Percentiles rank a stretch among this genome's conserved stretches.
phyloP scores from a whole-genome alignment of 805 yeast species.

The Pichia ethanolica region DNA sequence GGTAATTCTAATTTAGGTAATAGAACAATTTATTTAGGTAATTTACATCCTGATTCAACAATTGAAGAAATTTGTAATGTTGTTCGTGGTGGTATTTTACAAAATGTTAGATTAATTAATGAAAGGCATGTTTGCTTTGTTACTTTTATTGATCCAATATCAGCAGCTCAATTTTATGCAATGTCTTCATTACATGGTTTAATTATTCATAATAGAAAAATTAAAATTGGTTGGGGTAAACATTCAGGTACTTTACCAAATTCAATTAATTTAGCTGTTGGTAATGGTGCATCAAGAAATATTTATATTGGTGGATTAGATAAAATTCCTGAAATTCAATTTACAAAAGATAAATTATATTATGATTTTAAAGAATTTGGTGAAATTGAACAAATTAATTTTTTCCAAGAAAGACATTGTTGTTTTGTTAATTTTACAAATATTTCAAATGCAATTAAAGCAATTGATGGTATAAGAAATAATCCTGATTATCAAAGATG shows the following conservation, averaged over 20 bases:
- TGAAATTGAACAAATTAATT: conserved; percentile 91
- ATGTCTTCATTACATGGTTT: conserved; percentile 87
- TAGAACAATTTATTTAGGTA: conserved; percentile 87
- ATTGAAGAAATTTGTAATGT: conserved; percentile 94
- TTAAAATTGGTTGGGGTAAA: conserved; percentile 97
- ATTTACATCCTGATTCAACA: conserved; percentile 79
- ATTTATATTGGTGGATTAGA: conserved; percentile 68
- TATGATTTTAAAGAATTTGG: conserved; percentile 77
- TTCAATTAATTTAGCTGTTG: conserved; percentile 80
- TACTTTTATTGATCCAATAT: conserved; percentile 92
- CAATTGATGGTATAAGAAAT: conserved; percentile 83
- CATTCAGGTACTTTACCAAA: conserved; percentile 89
- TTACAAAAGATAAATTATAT: conserved; percentile 45
- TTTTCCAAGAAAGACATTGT: conserved; percentile 74
- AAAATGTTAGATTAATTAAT: conserved; percentile 67
- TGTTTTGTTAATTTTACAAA: conserved; percentile 89
- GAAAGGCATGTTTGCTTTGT: conserved; percentile 92
- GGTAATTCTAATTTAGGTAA: conserved; percentile 90
- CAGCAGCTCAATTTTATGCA: conserved; percentile 96
- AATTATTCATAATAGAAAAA: conserved; percentile 74
- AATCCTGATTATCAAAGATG: conserved; percentile 60
- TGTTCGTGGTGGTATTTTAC: conserved; percentile 90
- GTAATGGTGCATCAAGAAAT: conserved; percentile 90
- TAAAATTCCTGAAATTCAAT: conserved; percentile 23
- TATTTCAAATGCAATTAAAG: conserved; percentile 84